Evolutionary conservation across 2,329 filamentous ascomycete species (phyloP).

Genomic region (Coleophoma crateriformis): DNA sequence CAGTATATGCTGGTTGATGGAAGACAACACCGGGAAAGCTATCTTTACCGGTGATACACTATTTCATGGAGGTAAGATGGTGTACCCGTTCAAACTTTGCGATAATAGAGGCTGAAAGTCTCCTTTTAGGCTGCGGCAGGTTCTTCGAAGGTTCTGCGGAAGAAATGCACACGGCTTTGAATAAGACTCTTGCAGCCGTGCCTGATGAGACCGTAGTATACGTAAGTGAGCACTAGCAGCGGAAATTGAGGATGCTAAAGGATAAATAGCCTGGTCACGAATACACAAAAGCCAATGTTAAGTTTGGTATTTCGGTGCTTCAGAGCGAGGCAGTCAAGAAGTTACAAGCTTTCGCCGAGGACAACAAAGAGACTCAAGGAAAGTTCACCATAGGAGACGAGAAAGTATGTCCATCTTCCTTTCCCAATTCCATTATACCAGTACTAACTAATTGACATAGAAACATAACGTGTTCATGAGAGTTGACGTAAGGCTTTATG

Average conservation of each 20-base stretch:
- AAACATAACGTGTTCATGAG: slow-evolving; percentile 97
- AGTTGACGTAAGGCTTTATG: slow-evolving; percentile 53
- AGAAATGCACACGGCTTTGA: slow-evolving; percentile 92
- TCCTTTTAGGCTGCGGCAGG: slow-evolving; percentile 70
- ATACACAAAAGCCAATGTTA: slow-evolving; percentile 96
- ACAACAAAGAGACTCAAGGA: slow-evolving; percentile 84
- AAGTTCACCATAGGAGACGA: slow-evolving; percentile 97
- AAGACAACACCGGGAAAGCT: slow-evolving; percentile 70
- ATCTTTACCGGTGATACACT: slow-evolving; percentile 97
- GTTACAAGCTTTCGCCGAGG: slow-evolving; percentile 69
- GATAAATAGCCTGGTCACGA: slow-evolving; percentile 76
- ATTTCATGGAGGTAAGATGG: slow-evolving; percentile 73
- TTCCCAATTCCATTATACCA: too few relatives aligned
- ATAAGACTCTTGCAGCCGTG: slow-evolving; percentile 72
- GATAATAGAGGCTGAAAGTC: not conserved
- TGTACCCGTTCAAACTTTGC: not conserved
- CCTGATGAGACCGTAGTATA: slow-evolving; percentile 92
- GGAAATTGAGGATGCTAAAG: too few relatives aligned
- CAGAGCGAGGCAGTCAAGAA: slow-evolving; percentile 72
- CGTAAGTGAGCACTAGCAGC: slow-evolving; percentile 39
- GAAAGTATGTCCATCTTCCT: slow-evolving; percentile 53
- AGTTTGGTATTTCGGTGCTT: slow-evolving; percentile 74
- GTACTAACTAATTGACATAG: slow-evolving; percentile 33
- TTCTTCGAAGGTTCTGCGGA: slow-evolving; percentile 90
- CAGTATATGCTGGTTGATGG: slow-evolving; percentile 91